Evolutionary conservation across 768 basidiomycete species (phyloP), one percentile per base, ranked within the genome.

Genomic region (Xerocomellus amylosporus): DNA sequence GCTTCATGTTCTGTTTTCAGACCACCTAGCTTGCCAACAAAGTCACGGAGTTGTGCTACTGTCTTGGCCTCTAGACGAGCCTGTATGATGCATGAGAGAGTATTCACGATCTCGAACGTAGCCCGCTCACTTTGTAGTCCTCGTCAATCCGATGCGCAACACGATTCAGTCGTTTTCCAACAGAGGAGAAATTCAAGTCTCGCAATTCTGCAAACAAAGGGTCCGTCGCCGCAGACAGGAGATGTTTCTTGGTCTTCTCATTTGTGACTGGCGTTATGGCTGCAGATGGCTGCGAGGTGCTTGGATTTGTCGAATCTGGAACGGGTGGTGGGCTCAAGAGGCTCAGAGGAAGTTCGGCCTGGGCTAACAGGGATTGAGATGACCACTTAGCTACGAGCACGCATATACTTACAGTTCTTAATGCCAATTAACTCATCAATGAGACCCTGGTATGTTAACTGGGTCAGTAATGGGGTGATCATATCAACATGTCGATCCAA

Each of bases 391-490:
- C 19, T 31, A 28, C 6, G 17, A 26, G 22, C 15, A 47, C 4
- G n/a, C n/a, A 46, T 24, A 26, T 10, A 71, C 87, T 55, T 63
- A 93, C 95, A 88, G 64, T 97, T 93, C 70, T 82, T 88, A 57
- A 99, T 87, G 1, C 92, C 90, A 44, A 97, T 77, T 34, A 93
- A 74, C 69, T 99, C 97, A 65, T 98, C 97, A 33, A 98, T 79
- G 45, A 99, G 85, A 19, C 97, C 97, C 68, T 98, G 89, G 61
- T 98, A 98, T 0, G 97, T 99, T 53, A 98, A 76, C 64, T 98
- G 95, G 3, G 97, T 98, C 43, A 96, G 81, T 47, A 98, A 76
- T 2, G 97, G 93, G 0, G 97, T 97, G 55, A 98, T 85, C 89
- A 98, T 90, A 65, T 99, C 97, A 10, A 90, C 85, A 33, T 86